A percentile compares a stretch with the other conserved stretches of the same genome.
Evolutionary conservation across 2,329 filamentous ascomycete genomes (phyloP).

Genomic region (Epichloe gansuensis): DNA sequence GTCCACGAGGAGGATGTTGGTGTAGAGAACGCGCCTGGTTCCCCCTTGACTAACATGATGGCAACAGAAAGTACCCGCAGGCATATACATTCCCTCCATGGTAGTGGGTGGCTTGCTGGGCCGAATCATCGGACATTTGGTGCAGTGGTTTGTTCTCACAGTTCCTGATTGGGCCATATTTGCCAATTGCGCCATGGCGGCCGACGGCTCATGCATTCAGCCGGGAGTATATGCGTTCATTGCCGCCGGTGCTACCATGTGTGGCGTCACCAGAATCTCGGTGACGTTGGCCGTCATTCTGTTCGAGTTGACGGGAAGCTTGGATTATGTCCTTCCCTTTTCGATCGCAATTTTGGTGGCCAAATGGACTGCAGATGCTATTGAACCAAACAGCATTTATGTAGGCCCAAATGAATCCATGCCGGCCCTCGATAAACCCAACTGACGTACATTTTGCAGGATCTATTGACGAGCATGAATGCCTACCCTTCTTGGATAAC

Average conservation of each 20-base stretch:
- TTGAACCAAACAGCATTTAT: conserved; percentile 91
- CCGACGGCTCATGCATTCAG: conserved; percentile 75
- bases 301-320: conserved; percentile 87
- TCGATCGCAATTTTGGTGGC: conserved; percentile 82
- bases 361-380: conserved; percentile 96
- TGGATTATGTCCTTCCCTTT: conserved; percentile 92
- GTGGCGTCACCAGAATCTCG: conserved; percentile 84
- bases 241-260: conserved; percentile 94
- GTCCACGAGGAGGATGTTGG: no score
- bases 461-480: conserved; percentile 92
- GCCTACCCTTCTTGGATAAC: conserved; percentile 93
- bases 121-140: conserved; percentile 71
- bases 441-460: conserved; percentile 32
- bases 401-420: conserved; percentile 29
- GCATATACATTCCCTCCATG: conserved; percentile 98
- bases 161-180: conserved; percentile 65
- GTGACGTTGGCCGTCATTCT: conserved; percentile 91
- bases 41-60: conserved; percentile 8
- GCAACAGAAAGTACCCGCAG: conserved; percentile 71
- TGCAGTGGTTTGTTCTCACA: conserved; percentile 68
- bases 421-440: not conserved
- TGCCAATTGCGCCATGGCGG: conserved; percentile 55
- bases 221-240: conserved; percentile 95
- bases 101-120: conserved; percentile 91
- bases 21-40: no score